Evolutionary conservation across 1,284 basidiomycete genomes (phyloP), one percentile per base, ranked within the genome.

Genomic region (Trichosporon faecale): DNA sequence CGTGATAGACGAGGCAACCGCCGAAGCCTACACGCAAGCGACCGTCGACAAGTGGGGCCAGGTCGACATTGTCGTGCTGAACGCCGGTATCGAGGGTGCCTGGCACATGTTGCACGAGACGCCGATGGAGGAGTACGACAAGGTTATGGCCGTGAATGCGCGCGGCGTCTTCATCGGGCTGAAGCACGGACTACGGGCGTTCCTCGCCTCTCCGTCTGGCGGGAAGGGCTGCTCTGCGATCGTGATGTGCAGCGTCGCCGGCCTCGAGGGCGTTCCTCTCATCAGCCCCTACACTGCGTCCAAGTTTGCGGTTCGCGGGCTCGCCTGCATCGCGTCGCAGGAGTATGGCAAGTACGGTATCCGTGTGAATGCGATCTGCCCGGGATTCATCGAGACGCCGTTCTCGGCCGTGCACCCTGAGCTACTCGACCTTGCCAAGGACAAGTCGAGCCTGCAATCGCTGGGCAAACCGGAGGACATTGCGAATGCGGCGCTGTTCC

Each of bases 221-320:
- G 75, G 75, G 9, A 68, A 73, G 57, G 76, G 72, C 9, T 73
- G 75, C 40, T 73, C 73, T 12, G 70, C 76, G n/a, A 70, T 77
- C n/a, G 60, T 78, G 7, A 72, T 74, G 44, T 61, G 66, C 44
- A 77, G 76, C 1, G 74, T 77, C 31, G 70, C 76, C 16, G 78
- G 76, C 1, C 70, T 79, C 0, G 68, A 73, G 29, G 77, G 77
- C 2, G 72, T 80, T 31, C 72, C 78, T 1, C 68, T 76, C 25
- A 80, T 80, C 72, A 66, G 69, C 5, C 70, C 79, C 12, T 78
- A 79, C 68, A 63, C 70, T 0, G 71, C 76, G 0, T 77, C 78
- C 29, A 79, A 79, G 65, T 78, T 77, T 21, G 78, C 77, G 1
- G 68, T 79, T 0, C 69, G 78, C 1, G 78, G 78, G 9, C 67